These are phyloP conservation scores for Quercus robur DNA, from an alignment of 306 rosid genomes.

Conservation along the genomic window DNA sequence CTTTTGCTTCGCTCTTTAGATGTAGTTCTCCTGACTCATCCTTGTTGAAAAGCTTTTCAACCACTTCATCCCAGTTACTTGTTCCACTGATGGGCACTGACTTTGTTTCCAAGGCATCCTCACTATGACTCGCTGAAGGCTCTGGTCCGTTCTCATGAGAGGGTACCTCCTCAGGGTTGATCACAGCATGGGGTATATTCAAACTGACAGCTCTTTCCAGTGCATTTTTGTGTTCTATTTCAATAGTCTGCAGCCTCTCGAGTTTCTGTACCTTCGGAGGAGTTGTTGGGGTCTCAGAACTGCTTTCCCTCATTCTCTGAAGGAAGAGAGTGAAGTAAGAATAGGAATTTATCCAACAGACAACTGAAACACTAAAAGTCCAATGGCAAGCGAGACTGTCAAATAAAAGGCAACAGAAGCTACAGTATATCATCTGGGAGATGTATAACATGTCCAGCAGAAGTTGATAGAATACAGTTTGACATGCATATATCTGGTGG, in stretches of 20 bases:
- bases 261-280: conserved; percentile 57
- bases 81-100: conserved; percentile 36
- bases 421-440: not conserved
- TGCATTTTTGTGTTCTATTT: conserved; percentile 76
- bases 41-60: conserved; percentile 56
- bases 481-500: not conserved
- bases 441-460: not conserved
- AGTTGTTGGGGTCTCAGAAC: conserved; percentile 48
- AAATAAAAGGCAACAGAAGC: not conserved
- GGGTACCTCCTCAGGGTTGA: conserved; percentile 28
- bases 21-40: conserved; percentile 26
- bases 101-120: conserved; percentile 12
- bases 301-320: conserved; percentile 49
- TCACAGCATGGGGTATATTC: conserved; percentile 69
- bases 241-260: conserved; percentile 60
- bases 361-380: not conserved
- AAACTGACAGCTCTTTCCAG: conserved; percentile 78
- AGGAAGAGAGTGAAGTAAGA: not conserved
- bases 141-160: conserved; percentile 24
- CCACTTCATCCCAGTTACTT: conserved; percentile 70
- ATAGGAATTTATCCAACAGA: not conserved
- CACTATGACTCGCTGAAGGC: conserved; percentile 20
- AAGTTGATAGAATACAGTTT: not conserved
- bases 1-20: conserved; percentile 23
- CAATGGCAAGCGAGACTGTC: no score